Percentiles rank a stretch among this genome's conserved stretches.
Evolutionary conservation across 495 filamentous ascomycete species (phyloP).

Genomic region (Massariosphaeria phaeospora): DNA sequence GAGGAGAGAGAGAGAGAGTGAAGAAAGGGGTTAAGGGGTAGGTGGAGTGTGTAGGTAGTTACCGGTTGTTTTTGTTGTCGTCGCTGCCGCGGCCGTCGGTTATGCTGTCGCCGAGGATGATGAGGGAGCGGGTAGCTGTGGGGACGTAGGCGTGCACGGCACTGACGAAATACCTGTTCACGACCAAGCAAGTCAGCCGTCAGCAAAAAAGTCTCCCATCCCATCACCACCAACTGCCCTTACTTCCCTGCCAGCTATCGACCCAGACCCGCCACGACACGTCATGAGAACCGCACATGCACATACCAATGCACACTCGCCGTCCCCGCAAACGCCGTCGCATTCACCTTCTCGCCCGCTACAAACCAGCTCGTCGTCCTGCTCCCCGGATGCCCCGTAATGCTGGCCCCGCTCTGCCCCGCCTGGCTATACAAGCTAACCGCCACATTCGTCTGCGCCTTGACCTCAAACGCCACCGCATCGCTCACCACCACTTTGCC

Average conservation of each 20-base stretch:
- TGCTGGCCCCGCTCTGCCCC: constrained; percentile 53
- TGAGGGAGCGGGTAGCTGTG: constrained; percentile 44
- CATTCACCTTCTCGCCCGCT: constrained; percentile 48
- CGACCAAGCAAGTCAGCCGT: no score
- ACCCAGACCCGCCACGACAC: no score
- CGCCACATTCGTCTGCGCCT: constrained; percentile 49
- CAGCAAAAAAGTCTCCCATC: no score
- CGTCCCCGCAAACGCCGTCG: constrained; percentile 36
- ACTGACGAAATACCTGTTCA: constrained; percentile 59
- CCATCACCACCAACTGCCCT: no score
- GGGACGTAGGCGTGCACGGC: constrained; percentile 57
- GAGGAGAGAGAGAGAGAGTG: constrained; percentile 1
- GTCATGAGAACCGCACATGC: background rate
- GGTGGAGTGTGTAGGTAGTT: no score
- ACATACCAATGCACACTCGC: constrained; percentile 42
- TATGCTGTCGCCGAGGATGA: constrained; percentile 68
- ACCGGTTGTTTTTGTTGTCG: constrained; percentile 63
- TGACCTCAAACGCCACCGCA: constrained; percentile 53
- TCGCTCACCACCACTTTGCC: constrained; percentile 59
- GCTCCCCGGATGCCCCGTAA: constrained; percentile 65
- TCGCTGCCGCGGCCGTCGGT: constrained; percentile 64
- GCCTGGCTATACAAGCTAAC: constrained; percentile 55
- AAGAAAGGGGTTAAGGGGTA: no score
- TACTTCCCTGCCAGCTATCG: no score
- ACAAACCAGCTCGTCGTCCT: constrained; percentile 58